These are phyloP conservation scores for Naganishia vaughanmartiniae DNA, from an alignment of 768 basidiomycete genomes.

Conservation along the genomic window DNA sequence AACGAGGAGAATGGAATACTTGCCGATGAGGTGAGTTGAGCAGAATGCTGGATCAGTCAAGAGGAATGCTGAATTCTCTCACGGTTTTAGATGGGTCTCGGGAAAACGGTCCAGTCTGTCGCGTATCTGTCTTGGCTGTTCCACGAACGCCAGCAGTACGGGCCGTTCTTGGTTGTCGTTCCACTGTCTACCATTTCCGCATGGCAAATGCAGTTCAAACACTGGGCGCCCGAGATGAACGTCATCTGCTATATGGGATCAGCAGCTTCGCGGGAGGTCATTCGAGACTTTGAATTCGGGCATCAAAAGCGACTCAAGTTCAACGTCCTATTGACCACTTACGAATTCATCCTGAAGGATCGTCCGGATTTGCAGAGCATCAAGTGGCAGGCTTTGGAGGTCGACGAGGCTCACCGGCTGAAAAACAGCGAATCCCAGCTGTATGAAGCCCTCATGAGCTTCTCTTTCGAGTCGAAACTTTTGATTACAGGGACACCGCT, in stretches of 20 bases:
- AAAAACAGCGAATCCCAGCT: conserved; percentile 98
- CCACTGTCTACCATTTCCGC: conserved; percentile 96
- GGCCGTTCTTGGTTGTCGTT: conserved; percentile 95
- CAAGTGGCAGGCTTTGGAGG: conserved; percentile 95
- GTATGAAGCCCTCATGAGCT: conserved; percentile 87
- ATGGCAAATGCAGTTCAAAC: conserved; percentile 90
- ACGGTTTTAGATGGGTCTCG: conserved; percentile 76
- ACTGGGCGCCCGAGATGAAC: conserved; percentile 95
- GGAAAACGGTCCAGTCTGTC: conserved; percentile 96
- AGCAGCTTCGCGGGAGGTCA: conserved; percentile 79
- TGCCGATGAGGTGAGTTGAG: conserved; percentile 70
- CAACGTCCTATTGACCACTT: conserved; percentile 95
- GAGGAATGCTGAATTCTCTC: not conserved
- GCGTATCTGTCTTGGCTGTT: conserved; percentile 91
- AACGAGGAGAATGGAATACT: conserved; percentile 94
- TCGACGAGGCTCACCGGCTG: conserved; percentile 96
- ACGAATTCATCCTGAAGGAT: conserved; percentile 90
- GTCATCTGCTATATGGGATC: conserved; percentile 96
- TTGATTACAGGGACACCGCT: conserved; percentile 97
- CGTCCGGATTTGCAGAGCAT: conserved; percentile 81
- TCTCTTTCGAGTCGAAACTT: conserved; percentile 84
- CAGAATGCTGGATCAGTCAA: not conserved
- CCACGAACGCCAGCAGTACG: conserved; percentile 86
- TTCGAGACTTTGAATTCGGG: conserved; percentile 89
- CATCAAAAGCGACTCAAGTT: conserved; percentile 82